Conservation (phyloP, 108 stramenopile species). For the Ochromonas danica region DNA sequence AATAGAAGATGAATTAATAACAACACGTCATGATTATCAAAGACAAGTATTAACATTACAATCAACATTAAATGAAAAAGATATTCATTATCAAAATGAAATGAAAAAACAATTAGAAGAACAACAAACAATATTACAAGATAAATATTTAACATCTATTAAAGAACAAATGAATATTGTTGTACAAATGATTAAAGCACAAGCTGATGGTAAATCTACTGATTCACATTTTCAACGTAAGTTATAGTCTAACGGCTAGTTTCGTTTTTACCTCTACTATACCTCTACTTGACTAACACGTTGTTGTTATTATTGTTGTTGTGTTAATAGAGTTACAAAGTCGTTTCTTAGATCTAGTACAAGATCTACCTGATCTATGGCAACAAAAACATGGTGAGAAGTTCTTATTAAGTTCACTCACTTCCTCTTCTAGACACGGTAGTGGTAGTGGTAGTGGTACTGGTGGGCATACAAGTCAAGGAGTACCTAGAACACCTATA, state of each 20-base stretch:
- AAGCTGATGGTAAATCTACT: neutral
- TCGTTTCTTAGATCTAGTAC: neutral
- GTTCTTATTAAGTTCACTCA: neutral
- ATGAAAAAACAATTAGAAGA: neutral
- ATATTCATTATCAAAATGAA: neutral
- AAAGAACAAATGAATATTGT: neutral
- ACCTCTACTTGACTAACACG: too few relatives aligned
- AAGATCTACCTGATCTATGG: constrained; percentile 25
- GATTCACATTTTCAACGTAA: too few relatives aligned
- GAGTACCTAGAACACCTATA: constrained; percentile 11
- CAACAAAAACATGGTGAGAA: neutral
- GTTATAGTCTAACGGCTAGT: too few relatives aligned
- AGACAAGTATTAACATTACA: neutral
- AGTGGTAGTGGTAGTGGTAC: neutral
- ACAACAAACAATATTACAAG: neutral
- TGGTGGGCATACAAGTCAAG: neutral
- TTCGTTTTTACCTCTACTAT: too few relatives aligned
- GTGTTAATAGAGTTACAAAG: constrained; percentile 6
- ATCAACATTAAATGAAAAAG: neutral
- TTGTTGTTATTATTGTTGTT: too few relatives aligned
- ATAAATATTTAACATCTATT: constrained; percentile 1
- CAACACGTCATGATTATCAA: neutral
- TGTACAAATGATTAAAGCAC: neutral
- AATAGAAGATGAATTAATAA: neutral
- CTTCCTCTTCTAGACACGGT: neutral